Conservation (phyloP, 495 filamentous ascomycete species). For the Podospora sp. region DNA sequence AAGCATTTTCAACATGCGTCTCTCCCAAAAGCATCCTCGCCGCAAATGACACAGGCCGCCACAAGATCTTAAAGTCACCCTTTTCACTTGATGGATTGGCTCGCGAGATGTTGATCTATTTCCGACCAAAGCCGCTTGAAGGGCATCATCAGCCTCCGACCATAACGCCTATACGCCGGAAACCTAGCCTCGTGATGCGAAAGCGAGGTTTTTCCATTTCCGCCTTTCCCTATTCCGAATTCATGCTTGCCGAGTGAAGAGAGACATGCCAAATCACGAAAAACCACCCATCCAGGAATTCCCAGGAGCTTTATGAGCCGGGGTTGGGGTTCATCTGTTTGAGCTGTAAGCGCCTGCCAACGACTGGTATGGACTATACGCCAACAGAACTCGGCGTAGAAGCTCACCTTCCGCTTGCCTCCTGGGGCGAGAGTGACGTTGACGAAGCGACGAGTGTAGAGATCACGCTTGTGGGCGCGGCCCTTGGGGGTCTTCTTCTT, state of each 20-base stretch:
- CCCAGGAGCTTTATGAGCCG: constrained; percentile 39
- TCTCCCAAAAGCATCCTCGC: too few species aligned
- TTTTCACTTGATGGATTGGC: not conserved
- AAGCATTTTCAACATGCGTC: too few species aligned
- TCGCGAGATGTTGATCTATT: constrained; percentile 10
- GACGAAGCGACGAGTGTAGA: constrained; percentile 97
- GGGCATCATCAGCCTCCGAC: constrained; percentile 30
- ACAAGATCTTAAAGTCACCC: not conserved
- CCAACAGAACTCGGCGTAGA: not conserved
- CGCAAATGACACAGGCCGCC: not conserved
- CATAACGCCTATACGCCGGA: constrained; percentile 24
- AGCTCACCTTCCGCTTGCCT: constrained; percentile 91
- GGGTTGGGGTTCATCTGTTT: constrained; percentile 55
- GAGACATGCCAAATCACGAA: not conserved
- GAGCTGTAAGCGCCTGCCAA: constrained; percentile 28
- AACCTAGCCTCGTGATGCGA: constrained; percentile 21
- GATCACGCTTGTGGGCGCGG: constrained; percentile 94
- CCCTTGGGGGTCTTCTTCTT: constrained; percentile 95
- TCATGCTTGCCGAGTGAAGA: not conserved
- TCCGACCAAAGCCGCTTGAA: not conserved
- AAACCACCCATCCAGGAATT: not conserved
- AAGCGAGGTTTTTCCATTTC: not conserved
- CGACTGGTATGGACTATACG: constrained; percentile 36
- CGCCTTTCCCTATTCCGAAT: constrained; percentile 4
- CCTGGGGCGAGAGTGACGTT: constrained; percentile 95